A percentile compares a stretch with the other conserved stretches of the same genome.
phyloP scores from a whole-genome alignment of 306 rosid genomes.

The Cicer arietinum region DNA sequence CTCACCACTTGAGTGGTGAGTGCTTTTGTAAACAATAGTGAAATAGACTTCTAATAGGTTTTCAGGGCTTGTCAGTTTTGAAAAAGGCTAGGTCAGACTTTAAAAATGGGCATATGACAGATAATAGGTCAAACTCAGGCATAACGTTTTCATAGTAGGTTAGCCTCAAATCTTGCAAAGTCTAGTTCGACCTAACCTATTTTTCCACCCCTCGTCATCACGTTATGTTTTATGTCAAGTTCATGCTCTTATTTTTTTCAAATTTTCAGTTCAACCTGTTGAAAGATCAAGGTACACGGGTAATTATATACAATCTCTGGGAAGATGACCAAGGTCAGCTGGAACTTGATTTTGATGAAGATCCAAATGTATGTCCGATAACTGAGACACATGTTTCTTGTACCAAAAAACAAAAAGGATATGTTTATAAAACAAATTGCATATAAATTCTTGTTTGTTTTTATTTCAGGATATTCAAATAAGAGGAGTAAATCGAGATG shows the following conservation, averaged over 20 bases:
- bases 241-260: slow-evolving; percentile 39
- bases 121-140: neutral
- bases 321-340: slow-evolving; percentile 95
- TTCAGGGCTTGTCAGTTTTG: neutral
- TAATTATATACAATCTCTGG: slow-evolving; percentile 94
- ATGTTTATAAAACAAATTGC: slow-evolving; percentile 3
- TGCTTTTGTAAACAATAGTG: no score
- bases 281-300: slow-evolving; percentile 81
- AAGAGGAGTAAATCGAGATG: slow-evolving; percentile 95
- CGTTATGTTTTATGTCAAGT: slow-evolving; percentile 32
- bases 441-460: slow-evolving; percentile 14
- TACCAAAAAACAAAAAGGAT: neutral
- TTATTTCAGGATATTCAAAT: slow-evolving; percentile 86
- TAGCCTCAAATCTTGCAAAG: neutral
- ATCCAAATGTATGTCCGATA: slow-evolving; percentile 71
- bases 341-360: slow-evolving; percentile 90
- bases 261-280: slow-evolving; percentile 65
- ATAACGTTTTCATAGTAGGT: neutral
- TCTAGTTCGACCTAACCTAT: neutral
- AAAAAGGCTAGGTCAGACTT: neutral
- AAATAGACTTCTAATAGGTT: no score
- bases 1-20: no score
- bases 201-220: neutral
- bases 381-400: slow-evolving; percentile 17
- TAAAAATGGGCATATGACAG: neutral